A percentile compares a stretch with the other conserved stretches of the same genome.
These are phyloP conservation scores for Melastoma candidum DNA, from an alignment of 441 rosid species.

Conservation along the genomic window DNA sequence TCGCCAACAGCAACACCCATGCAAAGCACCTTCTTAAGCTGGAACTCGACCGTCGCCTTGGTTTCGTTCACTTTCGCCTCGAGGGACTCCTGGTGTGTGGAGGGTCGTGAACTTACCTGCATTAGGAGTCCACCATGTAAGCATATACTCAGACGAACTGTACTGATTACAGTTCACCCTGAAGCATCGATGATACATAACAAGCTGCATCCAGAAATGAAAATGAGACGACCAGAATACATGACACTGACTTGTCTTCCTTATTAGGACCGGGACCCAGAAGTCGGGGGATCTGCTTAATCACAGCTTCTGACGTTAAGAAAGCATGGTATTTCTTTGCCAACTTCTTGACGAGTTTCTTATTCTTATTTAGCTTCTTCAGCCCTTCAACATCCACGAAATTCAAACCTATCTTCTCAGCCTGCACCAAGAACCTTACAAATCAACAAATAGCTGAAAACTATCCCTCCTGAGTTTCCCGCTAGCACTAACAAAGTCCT, in stretches of 20 bases:
- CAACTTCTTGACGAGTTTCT: constrained; percentile 91
- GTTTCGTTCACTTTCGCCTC: constrained; percentile 93
- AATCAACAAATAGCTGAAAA: not conserved
- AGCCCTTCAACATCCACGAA: constrained; percentile 88
- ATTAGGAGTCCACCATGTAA: not conserved
- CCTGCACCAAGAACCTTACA: constrained; percentile 28
- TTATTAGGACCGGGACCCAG: constrained; percentile 98
- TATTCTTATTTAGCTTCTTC: constrained; percentile 94
- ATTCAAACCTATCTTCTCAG: constrained; percentile 60
- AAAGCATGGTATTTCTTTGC: constrained; percentile 94
- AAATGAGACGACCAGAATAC: not conserved
- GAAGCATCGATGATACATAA: too few relatives aligned
- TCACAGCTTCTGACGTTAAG: constrained; percentile 91
- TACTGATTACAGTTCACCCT: too few relatives aligned
- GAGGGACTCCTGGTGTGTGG: constrained; percentile 77
- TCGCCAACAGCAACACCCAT: constrained; percentile 98
- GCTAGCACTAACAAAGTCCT: too few relatives aligned
- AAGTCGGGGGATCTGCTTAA: constrained; percentile 98
- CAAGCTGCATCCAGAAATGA: too few relatives aligned
- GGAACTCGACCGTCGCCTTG: constrained; percentile 88
- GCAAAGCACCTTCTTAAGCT: constrained; percentile 90
- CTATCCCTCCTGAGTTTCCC: not conserved
- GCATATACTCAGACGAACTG: too few relatives aligned
- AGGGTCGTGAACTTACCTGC: constrained; percentile 97
- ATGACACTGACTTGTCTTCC: constrained; percentile 62